Evolutionary conservation across 2,329 filamentous ascomycete genomes (phyloP).

Genomic region (Fusarium illudens): DNA sequence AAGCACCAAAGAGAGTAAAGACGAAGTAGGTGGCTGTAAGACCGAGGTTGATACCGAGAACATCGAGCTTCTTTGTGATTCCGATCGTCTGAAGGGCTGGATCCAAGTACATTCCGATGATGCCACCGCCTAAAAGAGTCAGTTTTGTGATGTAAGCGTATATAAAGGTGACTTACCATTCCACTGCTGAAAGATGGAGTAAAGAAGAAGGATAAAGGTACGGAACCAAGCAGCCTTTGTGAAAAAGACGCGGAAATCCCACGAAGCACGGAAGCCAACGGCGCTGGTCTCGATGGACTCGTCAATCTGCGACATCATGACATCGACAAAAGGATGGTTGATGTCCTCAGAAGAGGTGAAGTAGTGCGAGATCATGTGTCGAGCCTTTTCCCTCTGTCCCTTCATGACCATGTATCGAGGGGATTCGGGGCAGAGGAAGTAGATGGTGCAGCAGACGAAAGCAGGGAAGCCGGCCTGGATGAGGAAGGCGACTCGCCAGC

Average conservation of each 20-base stretch:
- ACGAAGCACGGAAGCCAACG: conserved; percentile 21
- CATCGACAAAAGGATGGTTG: conserved; percentile 30
- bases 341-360: conserved; percentile 32
- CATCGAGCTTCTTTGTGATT: conserved; percentile 24
- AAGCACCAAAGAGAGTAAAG: conserved; percentile 36
- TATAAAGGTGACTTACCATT: conserved; percentile 13
- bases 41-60: conserved; percentile 33
- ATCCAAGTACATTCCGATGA: conserved; percentile 31
- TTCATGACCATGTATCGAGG: conserved; percentile 39
- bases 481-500: conserved; percentile 34
- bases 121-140: conserved; percentile 10
- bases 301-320: conserved; percentile 34
- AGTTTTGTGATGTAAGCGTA: not conserved
- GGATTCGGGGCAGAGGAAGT: conserved; percentile 35
- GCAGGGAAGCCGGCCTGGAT: conserved; percentile 33
- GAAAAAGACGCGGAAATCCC: conserved; percentile 37
- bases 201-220: conserved; percentile 25
- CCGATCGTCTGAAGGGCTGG: conserved; percentile 30
- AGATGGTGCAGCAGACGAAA: conserved; percentile 33
- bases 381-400: conserved; percentile 31
- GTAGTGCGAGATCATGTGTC: conserved; percentile 27
- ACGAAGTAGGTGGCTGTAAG: conserved; percentile 34
- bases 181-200: conserved; percentile 35
- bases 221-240: conserved; percentile 24
- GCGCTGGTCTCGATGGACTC: conserved; percentile 30